These are phyloP conservation scores for Cladosporium sp. DNA, from an alignment of 2,329 filamentous ascomycete species.

Conservation along the genomic window DNA sequence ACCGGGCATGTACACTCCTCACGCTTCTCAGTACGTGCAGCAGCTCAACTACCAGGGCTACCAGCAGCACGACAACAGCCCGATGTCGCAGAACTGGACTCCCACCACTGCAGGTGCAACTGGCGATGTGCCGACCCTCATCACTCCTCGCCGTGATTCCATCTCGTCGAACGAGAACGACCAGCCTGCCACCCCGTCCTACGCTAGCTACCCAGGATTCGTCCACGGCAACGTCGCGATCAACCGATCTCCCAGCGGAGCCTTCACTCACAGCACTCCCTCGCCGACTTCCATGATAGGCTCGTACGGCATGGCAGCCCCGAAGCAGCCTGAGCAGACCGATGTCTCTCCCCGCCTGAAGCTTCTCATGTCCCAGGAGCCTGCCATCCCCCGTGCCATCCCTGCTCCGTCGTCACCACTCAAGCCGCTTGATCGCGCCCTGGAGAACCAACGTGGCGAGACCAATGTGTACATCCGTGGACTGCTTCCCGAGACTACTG, in stretches of 20 bases:
- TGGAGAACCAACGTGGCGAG: conserved; percentile 92
- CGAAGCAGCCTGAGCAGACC: conserved; percentile 39
- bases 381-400: conserved; percentile 81
- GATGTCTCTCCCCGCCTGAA: conserved; percentile 49
- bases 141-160: conserved; percentile 54
- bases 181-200: conserved; percentile 50
- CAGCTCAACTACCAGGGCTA: conserved; percentile 49
- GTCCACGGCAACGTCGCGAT: conserved; percentile 46
- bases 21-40: conserved; percentile 44
- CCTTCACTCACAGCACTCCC: conserved; percentile 51
- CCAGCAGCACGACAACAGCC: conserved; percentile 48
- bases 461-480: conserved; percentile 98
- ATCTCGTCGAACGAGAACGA: conserved; percentile 56
- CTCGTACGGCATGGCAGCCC: conserved; percentile 44
- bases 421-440: conserved; percentile 88
- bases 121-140: conserved; percentile 50
- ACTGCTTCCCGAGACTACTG: conserved; percentile 90
- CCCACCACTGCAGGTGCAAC: conserved; percentile 42
- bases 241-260: conserved; percentile 51
- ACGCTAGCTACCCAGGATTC: conserved; percentile 42
- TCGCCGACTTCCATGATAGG: conserved; percentile 51
- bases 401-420: conserved; percentile 83
- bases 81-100: conserved; percentile 49
- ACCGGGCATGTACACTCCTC: conserved; percentile 48
- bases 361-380: conserved; percentile 63